Evolutionary conservation across 352 stramenopile genomes (phyloP).

Genomic region (Thalassiosira oceanica): DNA sequence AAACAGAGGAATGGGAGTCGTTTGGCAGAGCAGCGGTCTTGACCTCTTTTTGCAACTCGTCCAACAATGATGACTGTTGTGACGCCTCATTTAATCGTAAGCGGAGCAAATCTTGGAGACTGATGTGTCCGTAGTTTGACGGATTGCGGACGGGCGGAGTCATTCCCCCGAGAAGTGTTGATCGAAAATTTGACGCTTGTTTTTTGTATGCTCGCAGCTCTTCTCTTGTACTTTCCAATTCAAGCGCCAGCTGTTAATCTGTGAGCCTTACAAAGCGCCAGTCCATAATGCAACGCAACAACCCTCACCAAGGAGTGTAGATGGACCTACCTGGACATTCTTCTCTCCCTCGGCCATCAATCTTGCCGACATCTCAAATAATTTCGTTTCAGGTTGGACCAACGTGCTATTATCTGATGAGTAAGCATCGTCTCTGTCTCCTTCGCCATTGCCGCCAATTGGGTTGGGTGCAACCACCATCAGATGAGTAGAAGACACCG

Average conservation of each 20-base stretch:
- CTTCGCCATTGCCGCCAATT: no score
- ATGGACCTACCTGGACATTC: no score
- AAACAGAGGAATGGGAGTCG: constrained; percentile 29
- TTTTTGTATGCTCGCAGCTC: constrained; percentile 13
- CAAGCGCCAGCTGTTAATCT: constrained; percentile 24
- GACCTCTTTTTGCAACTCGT: constrained; percentile 1
- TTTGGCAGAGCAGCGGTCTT: constrained; percentile 11
- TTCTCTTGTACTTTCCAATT: constrained; percentile 46
- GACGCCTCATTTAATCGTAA: constrained; percentile 38
- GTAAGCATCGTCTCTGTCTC: no score
- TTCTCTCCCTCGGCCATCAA: constrained; percentile 39
- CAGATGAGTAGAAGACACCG: no score
- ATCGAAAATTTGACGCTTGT: constrained; percentile 22
- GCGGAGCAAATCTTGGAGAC: constrained; percentile 31
- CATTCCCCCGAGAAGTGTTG: constrained; percentile 32
- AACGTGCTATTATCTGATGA: no score
- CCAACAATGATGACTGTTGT: neutral
- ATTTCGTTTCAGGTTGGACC: no score
- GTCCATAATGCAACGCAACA: no score
- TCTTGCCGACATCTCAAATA: no score
- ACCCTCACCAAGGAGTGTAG: no score
- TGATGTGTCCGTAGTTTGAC: constrained; percentile 38
- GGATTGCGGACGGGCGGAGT: constrained; percentile 33
- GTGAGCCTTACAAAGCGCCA: no score
- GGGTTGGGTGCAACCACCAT: no score